A percentile compares a stretch with the other conserved stretches of the same genome.
Evolutionary conservation across 1,284 basidiomycete species (phyloP).

Genomic region (Papiliotrema laurentii): DNA sequence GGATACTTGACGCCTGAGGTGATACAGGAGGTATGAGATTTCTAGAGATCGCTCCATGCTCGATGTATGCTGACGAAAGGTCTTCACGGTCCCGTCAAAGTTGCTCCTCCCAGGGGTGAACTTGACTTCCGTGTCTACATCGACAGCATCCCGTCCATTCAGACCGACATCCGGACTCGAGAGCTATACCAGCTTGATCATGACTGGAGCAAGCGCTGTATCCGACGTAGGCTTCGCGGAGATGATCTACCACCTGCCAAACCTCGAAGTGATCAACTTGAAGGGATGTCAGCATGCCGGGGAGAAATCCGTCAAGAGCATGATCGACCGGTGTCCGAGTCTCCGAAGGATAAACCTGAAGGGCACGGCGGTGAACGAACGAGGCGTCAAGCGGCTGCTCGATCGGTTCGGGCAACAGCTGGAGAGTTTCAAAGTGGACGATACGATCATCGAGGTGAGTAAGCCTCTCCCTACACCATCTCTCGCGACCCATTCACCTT

Average conservation of each 20-base stretch:
- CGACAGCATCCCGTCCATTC: too few relatives aligned
- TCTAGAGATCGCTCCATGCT: not conserved
- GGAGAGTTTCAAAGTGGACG: constrained; percentile 26
- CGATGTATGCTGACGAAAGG: constrained; percentile 5
- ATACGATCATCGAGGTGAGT: constrained; percentile 18
- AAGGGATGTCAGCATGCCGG: constrained; percentile 24
- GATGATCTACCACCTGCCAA: constrained; percentile 19
- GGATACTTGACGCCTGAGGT: constrained; percentile 15
- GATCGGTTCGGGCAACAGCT: constrained; percentile 20
- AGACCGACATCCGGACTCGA: too few relatives aligned
- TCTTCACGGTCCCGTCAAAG: constrained; percentile 19
- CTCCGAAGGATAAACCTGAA: constrained; percentile 25
- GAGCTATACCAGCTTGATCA: constrained; percentile 16
- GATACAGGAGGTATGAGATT: constrained; percentile 20
- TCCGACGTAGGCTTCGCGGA: constrained; percentile 25
- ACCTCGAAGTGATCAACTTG: constrained; percentile 24
- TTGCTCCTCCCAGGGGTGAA: constrained; percentile 22
- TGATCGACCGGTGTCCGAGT: constrained; percentile 14
- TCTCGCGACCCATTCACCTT: not conserved
- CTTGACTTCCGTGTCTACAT: too few relatives aligned
- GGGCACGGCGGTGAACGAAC: constrained; percentile 23
- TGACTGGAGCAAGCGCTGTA: constrained; percentile 15
- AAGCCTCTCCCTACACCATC: too few relatives aligned
- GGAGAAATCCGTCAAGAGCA: constrained; percentile 12
- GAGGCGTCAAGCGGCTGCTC: constrained; percentile 16